Percentiles rank a stretch among this genome's conserved stretches.
Conservation (phyloP, 2,329 filamentous ascomycete species). For the Hypoxylon sp. region DNA sequence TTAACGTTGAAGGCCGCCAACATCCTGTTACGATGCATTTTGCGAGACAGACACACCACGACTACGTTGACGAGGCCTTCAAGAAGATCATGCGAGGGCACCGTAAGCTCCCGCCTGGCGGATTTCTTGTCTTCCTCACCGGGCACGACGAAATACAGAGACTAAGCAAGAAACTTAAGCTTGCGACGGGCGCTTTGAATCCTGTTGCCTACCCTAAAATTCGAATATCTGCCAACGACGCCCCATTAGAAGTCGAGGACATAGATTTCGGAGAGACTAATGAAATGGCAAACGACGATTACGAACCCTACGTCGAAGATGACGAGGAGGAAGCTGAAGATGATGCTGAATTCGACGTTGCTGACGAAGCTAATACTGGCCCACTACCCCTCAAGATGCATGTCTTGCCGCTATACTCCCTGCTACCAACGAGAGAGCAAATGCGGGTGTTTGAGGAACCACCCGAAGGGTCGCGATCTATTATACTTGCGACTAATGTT, state of each 20-base stretch:
- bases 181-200: constrained; percentile 67
- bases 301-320: constrained; percentile 57
- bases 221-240: constrained; percentile 77
- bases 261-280: constrained; percentile 78
- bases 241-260: constrained; percentile 84
- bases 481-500: constrained; percentile 94
- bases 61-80: constrained; percentile 92
- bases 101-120: constrained; percentile 86
- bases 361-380: constrained; percentile 68
- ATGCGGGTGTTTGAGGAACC: constrained; percentile 86
- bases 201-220: constrained; percentile 70
- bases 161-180: constrained; percentile 80
- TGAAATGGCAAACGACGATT: constrained; percentile 72
- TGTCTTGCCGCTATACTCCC: constrained; percentile 91
- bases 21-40: constrained; percentile 92
- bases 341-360: constrained; percentile 72
- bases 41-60: constrained; percentile 78
- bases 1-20: constrained; percentile 91
- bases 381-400: constrained; percentile 79
- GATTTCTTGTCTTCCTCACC: constrained; percentile 92
- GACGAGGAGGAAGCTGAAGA: constrained; percentile 68
- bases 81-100: constrained; percentile 88
- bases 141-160: constrained; percentile 90
- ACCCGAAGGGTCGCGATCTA: constrained; percentile 81
- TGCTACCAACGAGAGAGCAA: constrained; percentile 89